Evolutionary conservation across 2,329 filamentous ascomycete genomes (phyloP).

Genomic region (Aspergillus novoparasiticus): DNA sequence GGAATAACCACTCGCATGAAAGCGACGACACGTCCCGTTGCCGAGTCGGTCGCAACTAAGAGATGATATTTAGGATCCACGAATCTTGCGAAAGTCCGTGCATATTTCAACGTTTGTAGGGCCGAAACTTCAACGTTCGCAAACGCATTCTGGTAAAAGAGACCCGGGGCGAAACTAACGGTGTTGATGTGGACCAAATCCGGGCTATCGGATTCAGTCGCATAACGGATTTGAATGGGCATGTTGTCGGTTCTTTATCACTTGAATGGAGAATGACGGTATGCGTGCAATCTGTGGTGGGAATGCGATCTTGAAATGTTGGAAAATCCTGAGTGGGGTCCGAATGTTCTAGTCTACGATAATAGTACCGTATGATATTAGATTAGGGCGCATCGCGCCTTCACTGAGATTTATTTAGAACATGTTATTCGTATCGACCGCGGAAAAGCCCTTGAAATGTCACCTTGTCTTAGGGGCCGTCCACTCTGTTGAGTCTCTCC

Average conservation of each 20-base stretch:
- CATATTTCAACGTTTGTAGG: conserved; percentile 40
- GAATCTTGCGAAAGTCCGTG: conserved; percentile 43
- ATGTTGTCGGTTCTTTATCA: not conserved
- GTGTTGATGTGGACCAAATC: conserved; percentile 49
- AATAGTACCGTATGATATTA: no score
- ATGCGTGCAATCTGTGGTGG: not conserved
- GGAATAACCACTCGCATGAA: conserved; percentile 53
- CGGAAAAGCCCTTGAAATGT: not conserved
- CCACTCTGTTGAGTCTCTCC: no score
- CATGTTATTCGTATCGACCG: not conserved
- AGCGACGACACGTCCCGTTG: conserved; percentile 40
- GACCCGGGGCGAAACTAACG: conserved; percentile 47
- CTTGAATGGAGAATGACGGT: not conserved
- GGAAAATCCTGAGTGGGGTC: not conserved
- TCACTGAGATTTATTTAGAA: not conserved
- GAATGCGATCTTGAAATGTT: not conserved
- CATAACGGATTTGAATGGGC: conserved; percentile 44
- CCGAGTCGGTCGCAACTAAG: conserved; percentile 43
- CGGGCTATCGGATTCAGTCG: conserved; percentile 44
- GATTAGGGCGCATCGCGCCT: not conserved
- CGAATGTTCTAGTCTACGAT: not conserved
- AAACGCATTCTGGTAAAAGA: conserved; percentile 32
- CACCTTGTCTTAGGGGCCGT: no score
- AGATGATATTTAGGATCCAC: conserved; percentile 42
- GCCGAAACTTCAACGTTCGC: conserved; percentile 27